phyloP scores from a whole-genome alignment of 257 asterid species.

The Galeopsis tetrahit region DNA sequence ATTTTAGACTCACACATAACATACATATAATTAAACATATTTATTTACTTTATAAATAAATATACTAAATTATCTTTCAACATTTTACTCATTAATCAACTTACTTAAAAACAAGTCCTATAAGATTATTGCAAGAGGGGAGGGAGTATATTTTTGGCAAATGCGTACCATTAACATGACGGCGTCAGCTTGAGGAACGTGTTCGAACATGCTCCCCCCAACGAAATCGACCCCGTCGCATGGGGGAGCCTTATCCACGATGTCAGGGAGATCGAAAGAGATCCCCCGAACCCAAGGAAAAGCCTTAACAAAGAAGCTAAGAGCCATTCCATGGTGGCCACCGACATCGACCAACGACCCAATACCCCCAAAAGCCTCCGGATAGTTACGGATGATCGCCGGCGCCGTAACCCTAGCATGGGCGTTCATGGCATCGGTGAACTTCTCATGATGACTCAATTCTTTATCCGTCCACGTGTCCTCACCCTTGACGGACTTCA shows the following conservation, averaged over 20 bases:
- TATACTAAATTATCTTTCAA: no score
- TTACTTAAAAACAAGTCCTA: no score
- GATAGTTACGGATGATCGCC: constrained; percentile 24
- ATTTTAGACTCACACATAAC: no score
- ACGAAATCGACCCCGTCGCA: constrained; percentile 45
- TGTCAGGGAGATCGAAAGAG: constrained; percentile 54
- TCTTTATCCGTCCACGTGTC: constrained; percentile 41
- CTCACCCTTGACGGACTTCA: constrained; percentile 35
- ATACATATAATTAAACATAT: no score
- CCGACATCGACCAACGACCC: constrained; percentile 64
- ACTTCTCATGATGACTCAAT: constrained; percentile 23
- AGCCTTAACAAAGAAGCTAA: constrained; percentile 40
- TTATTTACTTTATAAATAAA: no score
- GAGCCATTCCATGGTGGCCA: constrained; percentile 56
- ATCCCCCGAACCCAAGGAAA: constrained; percentile 52
- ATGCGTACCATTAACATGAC: constrained; percentile 51
- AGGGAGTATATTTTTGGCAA: no score
- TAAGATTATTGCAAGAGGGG: no score
- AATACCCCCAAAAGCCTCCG: constrained; percentile 47
- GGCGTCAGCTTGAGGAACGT: constrained; percentile 59
- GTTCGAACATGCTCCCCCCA: constrained; percentile 59
- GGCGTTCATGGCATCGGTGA: constrained; percentile 52
- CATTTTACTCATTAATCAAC: no score
- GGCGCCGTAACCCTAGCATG: constrained; percentile 40
- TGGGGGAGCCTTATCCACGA: constrained; percentile 43